Conservation (phyloP, 2,329 filamentous ascomycete species). For the Sclerotinia glacialis region DNA sequence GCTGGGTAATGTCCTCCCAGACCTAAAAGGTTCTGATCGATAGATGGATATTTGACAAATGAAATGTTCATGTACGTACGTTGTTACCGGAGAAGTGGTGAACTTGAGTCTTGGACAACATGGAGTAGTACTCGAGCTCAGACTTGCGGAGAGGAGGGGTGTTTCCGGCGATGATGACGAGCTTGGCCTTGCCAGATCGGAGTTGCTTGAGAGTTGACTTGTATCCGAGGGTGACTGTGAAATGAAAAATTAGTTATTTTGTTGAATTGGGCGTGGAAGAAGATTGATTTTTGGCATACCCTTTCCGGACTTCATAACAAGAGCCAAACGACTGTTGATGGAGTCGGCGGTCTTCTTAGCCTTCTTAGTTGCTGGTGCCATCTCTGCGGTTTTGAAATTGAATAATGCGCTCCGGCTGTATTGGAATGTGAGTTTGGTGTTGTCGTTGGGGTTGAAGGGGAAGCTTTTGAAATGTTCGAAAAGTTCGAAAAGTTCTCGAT, state of each 20-base stretch:
- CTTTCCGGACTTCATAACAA: constrained; percentile 66
- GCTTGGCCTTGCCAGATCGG: constrained; percentile 95
- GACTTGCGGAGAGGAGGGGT: constrained; percentile 96
- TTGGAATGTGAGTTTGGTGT: constrained; percentile 16
- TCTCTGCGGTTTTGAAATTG: constrained; percentile 45
- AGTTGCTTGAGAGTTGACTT: constrained; percentile 88
- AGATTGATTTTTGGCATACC: constrained; percentile 37
- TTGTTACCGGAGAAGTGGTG: constrained; percentile 99
- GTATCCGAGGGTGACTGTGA: constrained; percentile 78
- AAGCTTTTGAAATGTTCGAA: not conserved
- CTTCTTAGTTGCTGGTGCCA: constrained; percentile 56
- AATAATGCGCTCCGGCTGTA: constrained; percentile 42
- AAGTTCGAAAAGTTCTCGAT: constrained; percentile 3
- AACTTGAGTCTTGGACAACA: constrained; percentile 89
- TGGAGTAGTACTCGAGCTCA: constrained; percentile 93
- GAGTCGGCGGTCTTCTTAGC: constrained; percentile 82
- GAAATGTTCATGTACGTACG: constrained; percentile 63
- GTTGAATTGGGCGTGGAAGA: not conserved
- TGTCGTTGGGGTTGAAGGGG: constrained; percentile 16
- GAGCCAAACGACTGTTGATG: constrained; percentile 61
- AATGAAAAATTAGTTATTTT: constrained; percentile 20
- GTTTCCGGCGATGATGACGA: constrained; percentile 94
- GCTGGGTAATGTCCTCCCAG: constrained; percentile 64
- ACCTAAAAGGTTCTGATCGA: constrained; percentile 30
- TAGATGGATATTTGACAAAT: constrained; percentile 23